phyloP scores from a whole-genome alignment of 2,329 filamentous ascomycete genomes.

The Sporothrix dimorphospora region DNA sequence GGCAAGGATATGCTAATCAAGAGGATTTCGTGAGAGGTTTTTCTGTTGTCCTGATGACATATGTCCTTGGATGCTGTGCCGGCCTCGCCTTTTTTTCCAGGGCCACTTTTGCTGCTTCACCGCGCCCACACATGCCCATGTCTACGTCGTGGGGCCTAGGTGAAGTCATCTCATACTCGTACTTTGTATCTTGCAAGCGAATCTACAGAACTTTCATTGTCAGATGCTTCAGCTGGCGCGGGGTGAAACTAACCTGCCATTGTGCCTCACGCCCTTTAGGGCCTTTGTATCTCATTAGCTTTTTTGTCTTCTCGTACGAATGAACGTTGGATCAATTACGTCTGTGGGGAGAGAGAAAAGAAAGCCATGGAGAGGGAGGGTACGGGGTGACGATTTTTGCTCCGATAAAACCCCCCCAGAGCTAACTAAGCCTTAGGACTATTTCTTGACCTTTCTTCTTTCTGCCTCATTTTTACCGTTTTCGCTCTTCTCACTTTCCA shows the following conservation, averaged over 20 bases:
- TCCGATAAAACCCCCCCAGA: not conserved
- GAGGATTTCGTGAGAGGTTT: not conserved
- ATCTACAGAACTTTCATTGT: too few species aligned
- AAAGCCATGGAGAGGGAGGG: slow-evolving; percentile 4
- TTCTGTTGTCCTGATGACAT: not conserved
- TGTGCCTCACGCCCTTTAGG: not conserved
- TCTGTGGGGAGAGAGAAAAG: not conserved
- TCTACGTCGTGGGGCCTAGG: not conserved
- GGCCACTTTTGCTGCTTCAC: not conserved
- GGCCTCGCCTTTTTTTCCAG: not conserved
- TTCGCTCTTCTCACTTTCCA: not conserved
- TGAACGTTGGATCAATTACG: not conserved
- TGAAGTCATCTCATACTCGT: too few species aligned
- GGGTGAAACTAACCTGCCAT: not conserved
- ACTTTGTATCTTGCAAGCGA: too few species aligned
- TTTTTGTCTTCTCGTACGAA: not conserved
- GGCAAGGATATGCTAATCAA: not conserved
- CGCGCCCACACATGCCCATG: not conserved
- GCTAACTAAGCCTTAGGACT: not conserved
- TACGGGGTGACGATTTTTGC: not conserved
- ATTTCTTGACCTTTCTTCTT: not conserved
- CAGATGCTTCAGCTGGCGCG: not conserved
- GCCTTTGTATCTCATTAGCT: not conserved
- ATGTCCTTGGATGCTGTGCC: not conserved
- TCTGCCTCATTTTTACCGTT: not conserved